Conservation (phyloP, 345 rosid species). For the Pistacia vera region DNA sequence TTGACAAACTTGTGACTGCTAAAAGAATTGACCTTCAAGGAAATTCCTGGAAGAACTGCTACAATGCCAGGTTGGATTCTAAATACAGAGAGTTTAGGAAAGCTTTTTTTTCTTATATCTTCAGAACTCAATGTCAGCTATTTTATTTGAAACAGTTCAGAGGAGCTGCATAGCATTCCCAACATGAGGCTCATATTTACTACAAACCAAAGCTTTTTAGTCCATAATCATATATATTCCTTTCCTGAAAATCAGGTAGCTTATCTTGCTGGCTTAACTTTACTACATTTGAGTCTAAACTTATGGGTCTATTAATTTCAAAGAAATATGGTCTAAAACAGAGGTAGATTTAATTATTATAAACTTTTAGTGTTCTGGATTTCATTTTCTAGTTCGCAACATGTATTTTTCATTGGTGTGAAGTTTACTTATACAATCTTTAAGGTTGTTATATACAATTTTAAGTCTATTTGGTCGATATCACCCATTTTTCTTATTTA, state of each 20-base stretch:
- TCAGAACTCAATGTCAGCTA: conserved; percentile 12
- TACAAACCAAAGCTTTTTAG: conserved; percentile 34
- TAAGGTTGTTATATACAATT: background rate
- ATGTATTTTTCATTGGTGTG: background rate
- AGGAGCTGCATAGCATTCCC: conserved; percentile 26
- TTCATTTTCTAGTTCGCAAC: background rate
- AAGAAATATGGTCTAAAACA: background rate
- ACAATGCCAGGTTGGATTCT: conserved; percentile 39
- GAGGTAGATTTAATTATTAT: background rate
- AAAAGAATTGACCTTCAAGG: conserved; percentile 28
- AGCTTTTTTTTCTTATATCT: conserved; percentile 6
- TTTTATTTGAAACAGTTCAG: conserved; percentile 25
- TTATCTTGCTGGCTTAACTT: background rate
- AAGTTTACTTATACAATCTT: background rate
- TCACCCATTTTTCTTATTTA: background rate
- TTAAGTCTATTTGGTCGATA: background rate
- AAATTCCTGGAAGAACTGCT: conserved; percentile 36
- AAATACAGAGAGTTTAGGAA: background rate
- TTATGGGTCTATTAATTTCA: background rate
- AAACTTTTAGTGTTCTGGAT: background rate
- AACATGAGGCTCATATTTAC: conserved; percentile 28
- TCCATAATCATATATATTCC: conserved; percentile 31
- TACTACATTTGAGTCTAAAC: background rate
- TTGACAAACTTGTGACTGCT: conserved; percentile 38
- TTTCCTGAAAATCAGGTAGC: conserved; percentile 31